These are phyloP conservation scores for Gaertneriomyces semiglobifer DNA, from an alignment of 192 early-diverging fungal genomes.

Conservation along the genomic window DNA sequence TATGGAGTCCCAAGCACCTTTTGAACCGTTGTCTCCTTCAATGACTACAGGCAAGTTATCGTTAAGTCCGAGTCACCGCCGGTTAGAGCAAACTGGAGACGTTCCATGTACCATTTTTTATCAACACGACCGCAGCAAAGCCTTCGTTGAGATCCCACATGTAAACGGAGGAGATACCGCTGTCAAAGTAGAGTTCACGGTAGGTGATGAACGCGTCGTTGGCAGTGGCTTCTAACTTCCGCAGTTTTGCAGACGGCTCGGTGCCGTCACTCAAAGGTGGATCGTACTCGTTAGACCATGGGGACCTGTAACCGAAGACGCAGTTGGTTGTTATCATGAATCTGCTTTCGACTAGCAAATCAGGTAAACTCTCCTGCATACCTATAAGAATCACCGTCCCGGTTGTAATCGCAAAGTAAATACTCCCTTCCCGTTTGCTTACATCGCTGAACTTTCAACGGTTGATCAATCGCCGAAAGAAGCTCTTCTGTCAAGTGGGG, in stretches of 20 bases:
- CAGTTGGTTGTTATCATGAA: no score
- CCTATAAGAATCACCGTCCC: slow-evolving; percentile 92
- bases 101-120: slow-evolving; percentile 82
- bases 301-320: slow-evolving; percentile 59
- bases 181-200: slow-evolving; percentile 91
- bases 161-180: slow-evolving; percentile 95
- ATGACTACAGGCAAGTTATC: slow-evolving; percentile 16
- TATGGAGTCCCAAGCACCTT: slow-evolving; percentile 97
- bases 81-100: background rate
- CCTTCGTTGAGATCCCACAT: slow-evolving; percentile 86
- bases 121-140: slow-evolving; percentile 92
- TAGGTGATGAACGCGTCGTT: slow-evolving; percentile 98
- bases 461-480: slow-evolving; percentile 88
- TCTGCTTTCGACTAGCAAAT: no score
- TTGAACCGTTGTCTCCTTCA: slow-evolving; percentile 11
- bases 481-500: slow-evolving; percentile 90
- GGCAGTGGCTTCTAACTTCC: slow-evolving; percentile 83
- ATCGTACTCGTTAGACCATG: slow-evolving; percentile 95
- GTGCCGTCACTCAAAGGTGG: slow-evolving; percentile 72
- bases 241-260: slow-evolving; percentile 72
- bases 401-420: slow-evolving; percentile 91
- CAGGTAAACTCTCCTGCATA: slow-evolving; percentile 24
- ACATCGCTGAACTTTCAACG: slow-evolving; percentile 75
- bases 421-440: slow-evolving; percentile 72
- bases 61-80: background rate